Base-by-base conservation (phyloP, 306 rosid genomes). In the Quercus bicolor region DNA sequence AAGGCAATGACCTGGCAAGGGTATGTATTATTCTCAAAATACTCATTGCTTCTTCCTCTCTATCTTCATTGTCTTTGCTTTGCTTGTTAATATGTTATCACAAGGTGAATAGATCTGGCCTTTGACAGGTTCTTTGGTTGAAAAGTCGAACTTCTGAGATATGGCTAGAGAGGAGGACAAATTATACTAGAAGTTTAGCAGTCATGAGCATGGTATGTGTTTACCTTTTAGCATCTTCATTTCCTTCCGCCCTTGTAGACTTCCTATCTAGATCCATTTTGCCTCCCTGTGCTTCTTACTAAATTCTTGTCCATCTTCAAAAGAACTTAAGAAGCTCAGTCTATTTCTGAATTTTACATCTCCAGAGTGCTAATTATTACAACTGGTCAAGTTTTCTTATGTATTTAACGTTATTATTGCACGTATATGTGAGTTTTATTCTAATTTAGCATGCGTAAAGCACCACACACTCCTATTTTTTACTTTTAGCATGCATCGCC, bases 81-180 rank as follows among this genome's bases (percentile, higher is more conserved):
- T 85, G 61, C 45, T 61, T 72, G 68, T 79, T 74, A 19, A 65
- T 72, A 59, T 74, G 56, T 87, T 76, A 59, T 74, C 78, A 74
- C 28, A 75, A 68, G 83, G 48, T 83, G 77, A 29, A 24, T 75
- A 33, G 19, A 78, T 62, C 68, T 76, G 59, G 79, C 70, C 68
- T 76, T 76, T 82, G 23, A 10, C 84, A 94, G 98, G 96, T 95
- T 61, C 98, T 95, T 68, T 93, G 98, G 98, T 92, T 95, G 89
- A 95, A 95, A 88, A 95, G 98, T 87, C 94, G 98, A 51, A 92
- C 98, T 56, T 95, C 98, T 20, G 98, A 95, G 86, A 81, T 95
- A 80, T 95, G 98, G 98, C 86, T 95, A 28, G 98, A 92, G 89
- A 95, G 98, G 86, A 92, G 98, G 80, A 95, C 98, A 71, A 95